These are phyloP conservation scores for Desmodesmus armatus DNA, from an alignment of 139 green algal genomes.

Conservation along the genomic window DNA sequence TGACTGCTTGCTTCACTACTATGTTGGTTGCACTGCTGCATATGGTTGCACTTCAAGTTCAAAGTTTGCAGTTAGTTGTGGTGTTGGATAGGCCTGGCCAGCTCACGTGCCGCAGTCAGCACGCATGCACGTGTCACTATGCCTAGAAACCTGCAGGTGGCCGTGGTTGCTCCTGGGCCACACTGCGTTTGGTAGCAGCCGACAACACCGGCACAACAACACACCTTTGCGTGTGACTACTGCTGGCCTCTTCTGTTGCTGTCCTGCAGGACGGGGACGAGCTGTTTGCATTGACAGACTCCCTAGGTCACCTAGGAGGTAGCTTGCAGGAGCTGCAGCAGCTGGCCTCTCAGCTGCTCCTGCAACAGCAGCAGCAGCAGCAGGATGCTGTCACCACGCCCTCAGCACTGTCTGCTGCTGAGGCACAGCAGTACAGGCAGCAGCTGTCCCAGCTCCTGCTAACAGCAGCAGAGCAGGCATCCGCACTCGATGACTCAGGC, in stretches of 20 bases:
- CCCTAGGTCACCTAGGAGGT: slow-evolving; percentile 17
- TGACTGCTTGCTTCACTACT: too few relatives aligned
- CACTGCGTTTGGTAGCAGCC: background rate
- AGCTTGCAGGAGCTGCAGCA: slow-evolving; percentile 36
- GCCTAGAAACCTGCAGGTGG: too few relatives aligned
- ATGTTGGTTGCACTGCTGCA: too few relatives aligned
- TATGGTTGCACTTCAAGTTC: too few relatives aligned
- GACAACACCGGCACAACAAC: background rate
- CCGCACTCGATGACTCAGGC: background rate
- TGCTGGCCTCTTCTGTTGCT: background rate
- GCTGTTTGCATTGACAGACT: slow-evolving; percentile 7
- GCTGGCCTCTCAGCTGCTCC: slow-evolving; percentile 7
- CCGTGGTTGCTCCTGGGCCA: too few relatives aligned
- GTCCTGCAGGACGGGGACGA: slow-evolving; percentile 22
- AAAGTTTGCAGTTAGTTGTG: too few relatives aligned
- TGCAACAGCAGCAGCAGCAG: slow-evolving; percentile 19
- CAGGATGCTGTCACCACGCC: background rate
- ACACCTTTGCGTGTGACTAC: too few relatives aligned
- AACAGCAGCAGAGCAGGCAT: background rate
- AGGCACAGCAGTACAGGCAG: background rate
- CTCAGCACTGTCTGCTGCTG: background rate
- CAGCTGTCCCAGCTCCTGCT: slow-evolving; percentile 27
- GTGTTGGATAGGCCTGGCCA: too few relatives aligned
- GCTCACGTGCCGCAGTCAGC: too few relatives aligned
- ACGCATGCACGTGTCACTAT: too few relatives aligned